phyloP scores from a whole-genome alignment of 495 filamentous ascomycete species.

The Penicillium verhagenii region DNA sequence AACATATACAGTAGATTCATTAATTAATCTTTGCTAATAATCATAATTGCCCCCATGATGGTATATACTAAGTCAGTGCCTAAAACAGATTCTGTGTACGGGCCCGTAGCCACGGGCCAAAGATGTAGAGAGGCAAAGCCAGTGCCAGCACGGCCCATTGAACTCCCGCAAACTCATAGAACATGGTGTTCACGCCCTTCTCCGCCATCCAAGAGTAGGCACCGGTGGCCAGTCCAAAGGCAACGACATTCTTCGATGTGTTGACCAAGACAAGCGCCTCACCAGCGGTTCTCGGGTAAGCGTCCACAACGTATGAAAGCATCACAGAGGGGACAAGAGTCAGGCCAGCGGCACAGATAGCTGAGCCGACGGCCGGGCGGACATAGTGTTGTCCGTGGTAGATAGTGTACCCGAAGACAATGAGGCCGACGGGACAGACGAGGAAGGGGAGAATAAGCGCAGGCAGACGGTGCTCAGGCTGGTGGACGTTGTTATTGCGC shows the following conservation, averaged over 20 bases:
- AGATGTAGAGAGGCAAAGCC: slow-evolving; percentile 33
- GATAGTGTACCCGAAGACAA: slow-evolving; percentile 30
- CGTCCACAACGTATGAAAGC: slow-evolving; percentile 35
- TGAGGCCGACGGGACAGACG: slow-evolving; percentile 26
- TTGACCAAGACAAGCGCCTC: slow-evolving; percentile 38
- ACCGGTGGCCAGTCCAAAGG: slow-evolving; percentile 33
- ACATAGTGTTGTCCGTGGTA: slow-evolving; percentile 19
- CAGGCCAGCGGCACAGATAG: slow-evolving; percentile 24
- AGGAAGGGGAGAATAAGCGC: slow-evolving; percentile 32
- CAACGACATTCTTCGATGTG: slow-evolving; percentile 41
- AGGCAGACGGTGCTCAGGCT: slow-evolving; percentile 32
- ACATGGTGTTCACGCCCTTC: slow-evolving; percentile 38
- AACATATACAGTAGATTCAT: too few relatives aligned
- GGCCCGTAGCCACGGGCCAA: slow-evolving; percentile 29
- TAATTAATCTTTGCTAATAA: too few relatives aligned
- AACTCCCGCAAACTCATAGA: slow-evolving; percentile 35
- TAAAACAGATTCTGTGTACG: slow-evolving; percentile 21
- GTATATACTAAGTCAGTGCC: not conserved
- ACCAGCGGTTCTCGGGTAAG: slow-evolving; percentile 26
- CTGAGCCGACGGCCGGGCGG: slow-evolving; percentile 25
- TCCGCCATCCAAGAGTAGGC: slow-evolving; percentile 29
- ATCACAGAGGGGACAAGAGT: slow-evolving; percentile 32
- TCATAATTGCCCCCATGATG: too few relatives aligned
- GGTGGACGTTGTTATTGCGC: slow-evolving; percentile 28
- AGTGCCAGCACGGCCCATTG: slow-evolving; percentile 37